These are phyloP conservation scores for Blastosporella zonata DNA, from an alignment of 1,284 basidiomycete species.

Conservation along the genomic window DNA sequence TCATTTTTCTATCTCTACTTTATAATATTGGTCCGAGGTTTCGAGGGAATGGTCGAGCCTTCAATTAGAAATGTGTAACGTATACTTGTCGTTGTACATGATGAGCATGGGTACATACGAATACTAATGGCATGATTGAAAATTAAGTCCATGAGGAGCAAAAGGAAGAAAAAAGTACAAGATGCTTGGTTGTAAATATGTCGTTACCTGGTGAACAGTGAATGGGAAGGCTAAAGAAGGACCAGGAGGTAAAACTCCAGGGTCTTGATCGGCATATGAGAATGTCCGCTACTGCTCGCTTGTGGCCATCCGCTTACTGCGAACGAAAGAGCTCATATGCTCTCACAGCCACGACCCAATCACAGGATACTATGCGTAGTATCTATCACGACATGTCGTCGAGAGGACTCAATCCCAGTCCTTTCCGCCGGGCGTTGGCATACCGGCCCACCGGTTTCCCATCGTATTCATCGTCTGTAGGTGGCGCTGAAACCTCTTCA, in stretches of 20 bases:
- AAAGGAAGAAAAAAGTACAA: slow-evolving; percentile 15
- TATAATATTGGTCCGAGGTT: slow-evolving; percentile 1
- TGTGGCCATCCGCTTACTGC: slow-evolving; percentile 19
- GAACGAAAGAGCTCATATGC: slow-evolving; percentile 19
- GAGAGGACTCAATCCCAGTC: slow-evolving; percentile 43
- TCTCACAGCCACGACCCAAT: slow-evolving; percentile 14
- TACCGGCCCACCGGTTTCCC: slow-evolving; percentile 60
- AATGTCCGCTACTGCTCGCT: slow-evolving; percentile 11
- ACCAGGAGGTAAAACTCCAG: slow-evolving; percentile 8
- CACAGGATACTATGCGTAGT: slow-evolving; percentile 5
- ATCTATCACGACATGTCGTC: slow-evolving; percentile 35
- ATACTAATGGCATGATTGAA: slow-evolving; percentile 17
- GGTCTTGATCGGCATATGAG: slow-evolving; percentile 12
- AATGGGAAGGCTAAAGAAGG: background rate
- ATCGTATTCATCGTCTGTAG: slow-evolving; percentile 66
- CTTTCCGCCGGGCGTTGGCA: slow-evolving; percentile 49
- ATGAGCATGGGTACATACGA: slow-evolving; percentile 20
- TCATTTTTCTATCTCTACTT: slow-evolving; percentile 7
- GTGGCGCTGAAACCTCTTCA: slow-evolving; percentile 43
- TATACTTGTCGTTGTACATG: slow-evolving; percentile 21
- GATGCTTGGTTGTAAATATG: slow-evolving; percentile 13
- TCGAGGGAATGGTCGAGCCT: slow-evolving; percentile 4
- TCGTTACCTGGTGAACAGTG: background rate
- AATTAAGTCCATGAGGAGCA: slow-evolving; percentile 15
- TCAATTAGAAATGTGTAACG: slow-evolving; percentile 19